Percentiles rank a stretch among this genome's conserved stretches.
Evolutionary conservation across 2,329 filamentous ascomycete species (phyloP).

Genomic region (Verticillium zaregamsianum): DNA sequence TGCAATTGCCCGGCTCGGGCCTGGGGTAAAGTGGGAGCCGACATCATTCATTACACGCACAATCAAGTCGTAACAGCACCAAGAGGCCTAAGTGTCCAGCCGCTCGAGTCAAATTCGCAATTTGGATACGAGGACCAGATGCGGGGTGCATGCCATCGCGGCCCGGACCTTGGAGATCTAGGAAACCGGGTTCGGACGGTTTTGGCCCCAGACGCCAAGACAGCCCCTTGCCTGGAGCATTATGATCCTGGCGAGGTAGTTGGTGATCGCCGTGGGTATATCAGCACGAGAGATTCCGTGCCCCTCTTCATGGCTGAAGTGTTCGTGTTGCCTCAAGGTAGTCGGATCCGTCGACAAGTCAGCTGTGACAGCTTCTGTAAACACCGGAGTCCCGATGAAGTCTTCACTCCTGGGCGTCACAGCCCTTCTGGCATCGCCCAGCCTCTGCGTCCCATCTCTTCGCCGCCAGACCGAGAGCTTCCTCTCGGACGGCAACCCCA

Average conservation of each 20-base stretch:
- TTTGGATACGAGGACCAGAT: neutral
- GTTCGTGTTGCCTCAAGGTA: neutral
- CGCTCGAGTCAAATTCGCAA: neutral
- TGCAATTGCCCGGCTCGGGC: no score
- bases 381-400: neutral
- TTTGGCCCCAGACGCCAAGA: neutral
- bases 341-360: neutral
- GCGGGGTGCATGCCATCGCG: neutral
- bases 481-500: slow-evolving; percentile 28
- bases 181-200: neutral
- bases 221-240: neutral
- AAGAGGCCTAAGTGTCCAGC: neutral
- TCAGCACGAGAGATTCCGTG: neutral
- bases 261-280: neutral
- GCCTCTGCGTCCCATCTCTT: neutral
- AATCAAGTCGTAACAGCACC: neutral
- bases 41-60: no score
- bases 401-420: neutral
- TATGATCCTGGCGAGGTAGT: neutral
- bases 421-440: neutral
- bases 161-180: neutral
- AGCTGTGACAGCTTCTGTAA: neutral
- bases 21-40: no score
- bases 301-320: no score
- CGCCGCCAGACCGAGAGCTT: slow-evolving; percentile 15